phyloP scores from a whole-genome alignment of 768 basidiomycete species.

The Tephrocybe sp. region DNA sequence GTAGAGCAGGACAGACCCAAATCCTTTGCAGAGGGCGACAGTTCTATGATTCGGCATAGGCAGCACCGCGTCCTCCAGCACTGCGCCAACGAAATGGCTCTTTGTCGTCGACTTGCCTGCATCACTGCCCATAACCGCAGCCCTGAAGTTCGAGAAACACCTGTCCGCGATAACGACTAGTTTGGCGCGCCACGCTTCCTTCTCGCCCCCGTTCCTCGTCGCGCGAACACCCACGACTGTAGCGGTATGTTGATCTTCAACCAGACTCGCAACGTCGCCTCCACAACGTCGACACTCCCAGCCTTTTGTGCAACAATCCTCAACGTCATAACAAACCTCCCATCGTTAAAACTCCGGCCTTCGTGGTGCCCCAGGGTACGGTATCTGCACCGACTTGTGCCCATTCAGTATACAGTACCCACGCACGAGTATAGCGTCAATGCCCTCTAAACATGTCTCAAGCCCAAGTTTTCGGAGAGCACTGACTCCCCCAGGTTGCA shows the following conservation, averaged over 20 bases:
- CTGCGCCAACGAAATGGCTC: slow-evolving; percentile 81
- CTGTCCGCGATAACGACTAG: slow-evolving; percentile 91
- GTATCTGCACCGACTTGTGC: slow-evolving; percentile 77
- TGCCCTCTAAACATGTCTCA: slow-evolving; percentile 72
- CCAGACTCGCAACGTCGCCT: slow-evolving; percentile 78
- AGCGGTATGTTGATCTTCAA: slow-evolving; percentile 48
- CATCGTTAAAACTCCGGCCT: slow-evolving; percentile 93
- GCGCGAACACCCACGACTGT: slow-evolving; percentile 68
- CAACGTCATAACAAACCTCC: slow-evolving; percentile 79
- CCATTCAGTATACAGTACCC: slow-evolving; percentile 83
- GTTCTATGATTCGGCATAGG: slow-evolving; percentile 82
- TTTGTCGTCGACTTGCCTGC: slow-evolving; percentile 52
- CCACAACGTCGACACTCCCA: slow-evolving; percentile 72
- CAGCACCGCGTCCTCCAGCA: slow-evolving; percentile 73
- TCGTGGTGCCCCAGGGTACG: slow-evolving; percentile 74
- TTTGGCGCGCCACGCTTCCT: slow-evolving; percentile 64
- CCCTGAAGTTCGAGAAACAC: slow-evolving; percentile 91
- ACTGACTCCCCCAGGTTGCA: slow-evolving; percentile 89
- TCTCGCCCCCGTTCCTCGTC: slow-evolving; percentile 40
- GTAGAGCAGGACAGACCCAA: slow-evolving; percentile 90
- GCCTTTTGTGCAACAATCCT: slow-evolving; percentile 62
- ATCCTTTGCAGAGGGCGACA: slow-evolving; percentile 74
- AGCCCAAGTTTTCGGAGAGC: slow-evolving; percentile 79
- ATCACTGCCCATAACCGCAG: slow-evolving; percentile 53
- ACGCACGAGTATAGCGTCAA: slow-evolving; percentile 77